Evolutionary conservation across 305 asterid species (phyloP).

Genomic region (Coffea humblotiana): DNA sequence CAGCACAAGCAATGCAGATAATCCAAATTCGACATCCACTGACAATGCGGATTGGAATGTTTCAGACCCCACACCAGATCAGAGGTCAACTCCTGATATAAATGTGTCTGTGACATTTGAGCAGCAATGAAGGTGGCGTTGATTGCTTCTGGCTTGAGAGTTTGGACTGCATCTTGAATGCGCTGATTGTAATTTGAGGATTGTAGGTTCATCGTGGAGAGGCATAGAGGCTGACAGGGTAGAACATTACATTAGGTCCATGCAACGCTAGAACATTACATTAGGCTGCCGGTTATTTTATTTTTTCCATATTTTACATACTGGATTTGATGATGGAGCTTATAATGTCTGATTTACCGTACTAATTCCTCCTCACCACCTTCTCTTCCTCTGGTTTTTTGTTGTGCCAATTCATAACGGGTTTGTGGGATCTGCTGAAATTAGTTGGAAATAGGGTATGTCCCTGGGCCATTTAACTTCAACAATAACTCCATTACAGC

Average conservation of each 20-base stretch:
- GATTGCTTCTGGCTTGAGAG: neutral
- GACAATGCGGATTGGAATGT: slow-evolving; percentile 62
- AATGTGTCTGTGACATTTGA: slow-evolving; percentile 61
- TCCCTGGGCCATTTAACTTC: too few species aligned
- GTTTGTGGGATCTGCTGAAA: too few species aligned
- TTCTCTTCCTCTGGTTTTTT: neutral
- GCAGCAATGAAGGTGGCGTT: slow-evolving; percentile 33
- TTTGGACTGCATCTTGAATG: slow-evolving; percentile 15
- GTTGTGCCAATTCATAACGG: too few species aligned
- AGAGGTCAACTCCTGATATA: slow-evolving; percentile 73
- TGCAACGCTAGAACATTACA: neutral
- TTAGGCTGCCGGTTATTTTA: neutral
- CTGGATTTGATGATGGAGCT: neutral
- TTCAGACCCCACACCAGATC: slow-evolving; percentile 43
- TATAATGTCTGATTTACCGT: neutral
- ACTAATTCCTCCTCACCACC: neutral
- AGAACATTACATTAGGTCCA: neutral
- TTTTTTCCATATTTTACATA: neutral
- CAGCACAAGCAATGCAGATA: slow-evolving; percentile 45
- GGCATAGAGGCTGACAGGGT: slow-evolving; percentile 18
- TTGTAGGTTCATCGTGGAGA: neutral
- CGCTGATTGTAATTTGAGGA: slow-evolving; percentile 9
- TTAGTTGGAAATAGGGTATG: too few species aligned
- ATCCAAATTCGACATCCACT: slow-evolving; percentile 48
- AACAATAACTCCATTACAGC: too few species aligned